Evolutionary conservation across 345 rosid species (phyloP), one percentile per base, ranked within the genome.

Genomic region (Angophora floribunda): DNA sequence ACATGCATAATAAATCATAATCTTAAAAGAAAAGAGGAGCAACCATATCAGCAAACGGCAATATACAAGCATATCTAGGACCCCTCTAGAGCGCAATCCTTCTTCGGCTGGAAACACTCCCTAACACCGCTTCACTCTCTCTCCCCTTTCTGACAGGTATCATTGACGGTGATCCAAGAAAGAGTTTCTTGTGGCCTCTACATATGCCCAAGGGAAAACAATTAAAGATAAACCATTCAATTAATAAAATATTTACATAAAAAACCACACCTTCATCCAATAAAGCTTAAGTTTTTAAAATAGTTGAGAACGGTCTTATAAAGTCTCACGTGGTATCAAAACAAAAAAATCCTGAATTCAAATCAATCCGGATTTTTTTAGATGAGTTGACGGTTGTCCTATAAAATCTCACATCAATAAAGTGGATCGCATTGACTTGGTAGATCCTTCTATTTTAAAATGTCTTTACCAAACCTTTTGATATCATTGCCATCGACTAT

Each of bases 221-320:
- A 30, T 67, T 30, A 7, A 36, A 30, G 1, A 59, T 26, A 59
- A 59, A 26, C 7, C 14, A 10, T 24, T 59, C 14, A 24, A 5
- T 70, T 70, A 12, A 36, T 70, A 17, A 36, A 36, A 36, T 36
- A 36, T 36, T 36, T 36, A 36, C 41, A 36, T 36, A 36, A 36
- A 36, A 36, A 36, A 36, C 41, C 41, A 36, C 41, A 2, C 41
- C 41, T 36, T 36, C 41, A 36, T 36, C 41, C 41, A 36, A 36
- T 36, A 36, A 36, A 36, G 41, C 41, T 36, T 36, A 36, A 36
- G 41, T 36, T 36, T 36, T 36, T 36, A 36, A 36, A 36, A 36
- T 4, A 36, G 4, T 4, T 36, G 2, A 36, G 3, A 36, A 4
- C 4, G 4, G 41, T 36, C 4, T 36, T 36, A 4, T 4, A 36